Evolutionary conservation across 2,329 filamentous ascomycete genomes (phyloP), one percentile per base, ranked within the genome.

Genomic region (Colletotrichum sublineola): DNA sequence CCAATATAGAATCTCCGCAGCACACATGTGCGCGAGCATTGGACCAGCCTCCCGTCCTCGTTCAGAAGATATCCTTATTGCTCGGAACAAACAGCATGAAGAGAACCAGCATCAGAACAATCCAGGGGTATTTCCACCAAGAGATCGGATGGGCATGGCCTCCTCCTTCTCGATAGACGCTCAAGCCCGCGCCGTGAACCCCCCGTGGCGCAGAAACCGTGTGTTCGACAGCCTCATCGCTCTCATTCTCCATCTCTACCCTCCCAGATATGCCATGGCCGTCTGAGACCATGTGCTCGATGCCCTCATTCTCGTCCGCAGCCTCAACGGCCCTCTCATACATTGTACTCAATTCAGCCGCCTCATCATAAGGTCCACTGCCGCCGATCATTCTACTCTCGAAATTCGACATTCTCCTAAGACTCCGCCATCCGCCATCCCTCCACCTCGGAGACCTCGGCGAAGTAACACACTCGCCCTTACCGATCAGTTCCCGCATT

Each of bases 71-170:
- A 8, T 14, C 1, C 11, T 66, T 60, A 31, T 31, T 60, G 18
- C 36, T 31, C 3, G 53, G 33, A 7, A 50, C n/a, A 48, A 50
- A 42, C 52, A 60, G 20, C 12, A 18, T 31, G 9, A 66, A 50
- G 7, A 60, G 42, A 5, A 60, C 42, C 40, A 66, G 36, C 53
- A 66, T 18, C 15, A 46, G 1, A n/a, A 58, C 31, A 9, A 60
- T 33, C 63, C 53, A 50, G 5, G 63, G 33, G 24, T 58, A 60
- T 18, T 18, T 66, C 42, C 63, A 58, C 53, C 40, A 48, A 15
- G 24, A 14, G 14, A 46, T 40, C 11, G 53, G 33, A 31, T 5
- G 29, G 1, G 14, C 33, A 20, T 6, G 33, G 2, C 42, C 31
- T 29, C n/a, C 4, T 2, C 46, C n/a, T 4, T 63, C n/a, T 24